Conservation (phyloP, 495 filamentous ascomycete genomes). For the Haplographium delicatum region DNA sequence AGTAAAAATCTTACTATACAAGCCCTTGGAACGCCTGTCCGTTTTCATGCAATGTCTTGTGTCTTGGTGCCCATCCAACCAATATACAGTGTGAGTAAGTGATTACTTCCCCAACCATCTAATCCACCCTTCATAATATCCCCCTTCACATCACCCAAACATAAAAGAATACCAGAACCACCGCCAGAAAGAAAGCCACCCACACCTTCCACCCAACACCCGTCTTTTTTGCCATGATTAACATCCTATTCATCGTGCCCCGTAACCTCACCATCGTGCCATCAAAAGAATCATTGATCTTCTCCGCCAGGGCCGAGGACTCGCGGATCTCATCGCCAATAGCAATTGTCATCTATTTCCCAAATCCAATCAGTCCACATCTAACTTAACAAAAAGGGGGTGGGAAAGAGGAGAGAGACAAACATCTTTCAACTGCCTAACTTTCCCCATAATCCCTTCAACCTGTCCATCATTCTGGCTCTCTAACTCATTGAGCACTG, state of each 20-base stretch:
- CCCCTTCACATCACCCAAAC: constrained; percentile 72
- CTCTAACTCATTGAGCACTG: constrained; percentile 88
- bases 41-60: constrained; percentile 1
- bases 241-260: constrained; percentile 95
- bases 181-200: constrained; percentile 77
- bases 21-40: constrained; percentile 7
- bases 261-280: constrained; percentile 69
- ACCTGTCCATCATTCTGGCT: constrained; percentile 92
- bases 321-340: constrained; percentile 94
- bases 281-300: constrained; percentile 90
- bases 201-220: constrained; percentile 94
- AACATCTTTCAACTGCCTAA: constrained; percentile 88
- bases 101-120: neutral
- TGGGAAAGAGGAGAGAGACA: constrained; percentile 29
- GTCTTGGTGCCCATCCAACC: neutral
- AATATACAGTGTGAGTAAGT: too few relatives aligned
- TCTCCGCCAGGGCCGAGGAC: constrained; percentile 74
- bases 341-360: constrained; percentile 72
- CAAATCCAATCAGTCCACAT: constrained; percentile 7
- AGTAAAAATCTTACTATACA: constrained; percentile 15
- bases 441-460: constrained; percentile 85
- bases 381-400: neutral
- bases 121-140: constrained; percentile 13
- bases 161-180: constrained; percentile 77
- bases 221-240: constrained; percentile 88